Evolutionary conservation across 306 rosid genomes (phyloP).

Genomic region (Prinsepia uniflora): DNA sequence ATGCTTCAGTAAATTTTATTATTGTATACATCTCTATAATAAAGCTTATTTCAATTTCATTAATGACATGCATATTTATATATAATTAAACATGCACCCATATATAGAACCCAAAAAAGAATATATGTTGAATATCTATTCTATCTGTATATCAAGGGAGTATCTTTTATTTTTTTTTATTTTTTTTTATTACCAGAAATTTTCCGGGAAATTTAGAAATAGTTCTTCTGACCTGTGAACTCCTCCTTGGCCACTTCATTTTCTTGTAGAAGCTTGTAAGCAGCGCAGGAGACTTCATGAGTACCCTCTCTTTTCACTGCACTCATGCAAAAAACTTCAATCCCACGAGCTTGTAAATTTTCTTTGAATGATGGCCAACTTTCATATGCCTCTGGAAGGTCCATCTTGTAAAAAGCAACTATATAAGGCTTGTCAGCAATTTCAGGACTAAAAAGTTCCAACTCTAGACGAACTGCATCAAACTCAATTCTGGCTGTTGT

Average conservation of each 20-base stretch:
- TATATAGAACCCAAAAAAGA: neutral
- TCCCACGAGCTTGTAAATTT: conserved; percentile 61
- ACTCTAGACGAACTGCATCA: conserved; percentile 91
- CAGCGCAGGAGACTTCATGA: conserved; percentile 66
- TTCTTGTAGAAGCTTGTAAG: conserved; percentile 54
- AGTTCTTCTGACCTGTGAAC: conserved; percentile 40
- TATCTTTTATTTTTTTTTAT: too few species aligned
- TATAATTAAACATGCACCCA: neutral
- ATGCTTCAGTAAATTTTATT: neutral
- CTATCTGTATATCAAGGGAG: too few species aligned
- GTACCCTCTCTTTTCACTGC: conserved; percentile 79
- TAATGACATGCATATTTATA: neutral
- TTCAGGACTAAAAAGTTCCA: conserved; percentile 86
- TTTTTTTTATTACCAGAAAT: neutral
- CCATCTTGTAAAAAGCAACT: conserved; percentile 91
- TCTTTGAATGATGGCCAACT: conserved; percentile 77
- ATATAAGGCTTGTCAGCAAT: conserved; percentile 82
- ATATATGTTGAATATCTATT: neutral
- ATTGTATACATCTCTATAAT: neutral
- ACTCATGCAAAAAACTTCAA: conserved; percentile 78
- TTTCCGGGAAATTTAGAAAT: neutral
- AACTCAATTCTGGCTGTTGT: conserved; percentile 84
- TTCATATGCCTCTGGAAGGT: conserved; percentile 89
- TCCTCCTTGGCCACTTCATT: conserved; percentile 48
- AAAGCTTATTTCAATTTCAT: neutral